Evolutionary conservation across 225 moss, liverwort and hornwort genomes (phyloP).

Genomic region (Pleurozium schreberi): DNA sequence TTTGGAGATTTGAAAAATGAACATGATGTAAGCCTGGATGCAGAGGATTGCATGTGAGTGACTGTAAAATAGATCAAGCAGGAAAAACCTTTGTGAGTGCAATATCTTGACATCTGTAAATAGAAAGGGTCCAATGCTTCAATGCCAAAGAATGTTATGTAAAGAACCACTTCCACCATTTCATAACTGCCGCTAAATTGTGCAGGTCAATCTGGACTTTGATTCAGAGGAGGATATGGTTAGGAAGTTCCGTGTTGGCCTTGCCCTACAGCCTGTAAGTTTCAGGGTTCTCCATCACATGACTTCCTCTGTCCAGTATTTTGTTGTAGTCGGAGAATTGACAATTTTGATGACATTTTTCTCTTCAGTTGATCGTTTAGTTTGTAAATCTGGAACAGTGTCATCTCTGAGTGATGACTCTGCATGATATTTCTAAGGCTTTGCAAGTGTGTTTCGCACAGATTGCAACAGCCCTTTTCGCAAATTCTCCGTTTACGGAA

Average conservation of each 20-base stretch:
- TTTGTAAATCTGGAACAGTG: not conserved
- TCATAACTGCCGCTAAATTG: not conserved
- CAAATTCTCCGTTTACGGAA: slow-evolving; percentile 79
- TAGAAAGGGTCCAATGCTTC: not conserved
- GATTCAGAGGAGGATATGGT: slow-evolving; percentile 88
- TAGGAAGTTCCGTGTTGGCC: slow-evolving; percentile 63
- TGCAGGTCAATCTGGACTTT: slow-evolving; percentile 82
- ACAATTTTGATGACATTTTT: not conserved
- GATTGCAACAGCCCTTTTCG: slow-evolving; percentile 87
- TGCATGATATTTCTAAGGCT: not conserved
- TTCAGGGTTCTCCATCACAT: not conserved
- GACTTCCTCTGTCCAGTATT: not conserved
- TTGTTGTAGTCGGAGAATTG: not conserved
- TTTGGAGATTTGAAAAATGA: not conserved
- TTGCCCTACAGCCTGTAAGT: slow-evolving; percentile 79
- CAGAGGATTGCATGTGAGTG: not conserved
- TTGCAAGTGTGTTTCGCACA: slow-evolving; percentile 2
- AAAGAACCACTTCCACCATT: not conserved
- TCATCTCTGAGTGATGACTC: not conserved
- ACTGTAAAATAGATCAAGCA: not conserved
- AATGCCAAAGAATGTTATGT: not conserved
- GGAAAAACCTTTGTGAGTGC: not conserved
- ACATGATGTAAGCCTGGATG: not conserved
- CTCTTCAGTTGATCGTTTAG: not conserved
- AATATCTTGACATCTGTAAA: not conserved